These are phyloP conservation scores for Mallotus repandus DNA, from an alignment of 441 rosid species.

Conservation along the genomic window DNA sequence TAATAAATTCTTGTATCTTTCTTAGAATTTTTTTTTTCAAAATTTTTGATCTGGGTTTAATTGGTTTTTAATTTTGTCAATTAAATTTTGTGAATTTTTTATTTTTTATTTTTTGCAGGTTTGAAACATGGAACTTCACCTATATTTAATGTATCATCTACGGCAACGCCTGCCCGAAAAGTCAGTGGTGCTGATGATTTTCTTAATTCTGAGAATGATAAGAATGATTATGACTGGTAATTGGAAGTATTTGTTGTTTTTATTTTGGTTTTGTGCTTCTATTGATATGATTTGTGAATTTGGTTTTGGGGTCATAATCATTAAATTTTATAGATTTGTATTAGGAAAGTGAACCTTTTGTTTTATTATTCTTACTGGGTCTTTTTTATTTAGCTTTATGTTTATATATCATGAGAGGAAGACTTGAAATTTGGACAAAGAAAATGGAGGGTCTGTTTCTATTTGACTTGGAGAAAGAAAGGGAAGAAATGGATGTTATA, in stretches of 20 bases:
- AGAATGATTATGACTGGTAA: slow-evolving; percentile 96
- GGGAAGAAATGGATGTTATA: neutral
- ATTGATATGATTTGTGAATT: too few relatives aligned
- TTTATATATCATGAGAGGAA: neutral
- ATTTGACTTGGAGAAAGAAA: neutral
- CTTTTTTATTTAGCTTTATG: neutral
- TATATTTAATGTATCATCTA: slow-evolving; percentile 64
- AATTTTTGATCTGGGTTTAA: neutral
- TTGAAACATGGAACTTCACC: slow-evolving; percentile 81
- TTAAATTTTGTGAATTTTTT: too few relatives aligned
- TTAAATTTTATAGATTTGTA: neutral
- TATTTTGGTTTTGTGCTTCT: neutral
- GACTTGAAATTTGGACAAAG: neutral
- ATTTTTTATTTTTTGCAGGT: slow-evolving; percentile 39
- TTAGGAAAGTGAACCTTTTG: slow-evolving; percentile 1
- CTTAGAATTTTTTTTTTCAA: neutral
- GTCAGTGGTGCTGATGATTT: slow-evolving; percentile 70
- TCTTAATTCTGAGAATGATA: slow-evolving; percentile 85
- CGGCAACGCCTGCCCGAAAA: slow-evolving; percentile 50
- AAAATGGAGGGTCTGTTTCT: neutral
- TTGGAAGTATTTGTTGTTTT: slow-evolving; percentile 10
- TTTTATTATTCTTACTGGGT: neutral
- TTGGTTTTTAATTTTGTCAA: too few relatives aligned
- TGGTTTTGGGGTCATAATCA: too few relatives aligned
- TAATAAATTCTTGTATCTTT: slow-evolving; percentile 17